These are phyloP conservation scores for Rosa persica DNA, from an alignment of 306 rosid genomes.

Conservation along the genomic window DNA sequence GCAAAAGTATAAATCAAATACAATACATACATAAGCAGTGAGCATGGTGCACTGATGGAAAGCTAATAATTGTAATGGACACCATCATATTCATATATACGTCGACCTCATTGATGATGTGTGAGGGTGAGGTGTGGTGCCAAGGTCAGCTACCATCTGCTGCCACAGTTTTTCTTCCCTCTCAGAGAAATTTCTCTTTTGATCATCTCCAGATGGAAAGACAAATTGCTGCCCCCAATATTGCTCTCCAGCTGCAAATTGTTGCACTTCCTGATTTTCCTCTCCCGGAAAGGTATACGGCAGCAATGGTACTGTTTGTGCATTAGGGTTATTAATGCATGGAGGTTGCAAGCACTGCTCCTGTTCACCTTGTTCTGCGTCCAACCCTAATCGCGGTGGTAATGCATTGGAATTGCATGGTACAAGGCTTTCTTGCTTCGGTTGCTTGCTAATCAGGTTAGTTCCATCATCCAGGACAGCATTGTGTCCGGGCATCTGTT, in stretches of 20 bases:
- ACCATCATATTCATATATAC: neutral
- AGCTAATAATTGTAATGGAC: neutral
- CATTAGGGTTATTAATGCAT: neutral
- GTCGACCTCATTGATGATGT: neutral
- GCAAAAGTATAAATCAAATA: neutral
- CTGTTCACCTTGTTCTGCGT: neutral
- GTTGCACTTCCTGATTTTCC: neutral
- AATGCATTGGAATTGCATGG: neutral
- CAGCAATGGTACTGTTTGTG: neutral
- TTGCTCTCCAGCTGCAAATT: neutral
- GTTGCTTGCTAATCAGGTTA: neutral
- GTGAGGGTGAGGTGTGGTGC: constrained; percentile 7
- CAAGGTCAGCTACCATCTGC: neutral
- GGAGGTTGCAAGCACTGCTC: neutral
- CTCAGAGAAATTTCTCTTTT: neutral
- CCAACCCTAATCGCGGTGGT: neutral
- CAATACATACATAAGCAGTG: neutral
- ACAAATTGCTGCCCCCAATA: neutral
- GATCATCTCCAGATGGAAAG: neutral
- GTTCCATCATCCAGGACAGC: neutral
- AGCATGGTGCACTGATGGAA: neutral
- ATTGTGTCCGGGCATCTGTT: neutral
- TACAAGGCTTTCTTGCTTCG: too few species aligned
- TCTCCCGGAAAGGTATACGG: neutral
- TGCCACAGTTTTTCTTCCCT: neutral